These are phyloP conservation scores for Zizania palustris DNA, from an alignment of 202 grass and related monocot species.

Conservation along the genomic window DNA sequence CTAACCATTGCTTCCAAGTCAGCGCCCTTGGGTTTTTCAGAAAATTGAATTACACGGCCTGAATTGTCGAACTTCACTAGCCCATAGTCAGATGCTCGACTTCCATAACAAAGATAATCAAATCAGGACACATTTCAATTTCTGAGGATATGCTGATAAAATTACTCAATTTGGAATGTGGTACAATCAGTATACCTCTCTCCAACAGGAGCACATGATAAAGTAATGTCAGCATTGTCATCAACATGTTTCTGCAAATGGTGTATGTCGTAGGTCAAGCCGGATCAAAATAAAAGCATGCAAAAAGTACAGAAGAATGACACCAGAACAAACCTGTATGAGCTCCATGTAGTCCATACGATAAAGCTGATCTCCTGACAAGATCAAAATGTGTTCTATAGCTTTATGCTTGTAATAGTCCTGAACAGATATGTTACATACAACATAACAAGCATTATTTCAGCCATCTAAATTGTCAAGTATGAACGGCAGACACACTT, in stretches of 20 bases:
- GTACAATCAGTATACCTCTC: slow-evolving; percentile 51
- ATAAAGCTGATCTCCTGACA: slow-evolving; percentile 78
- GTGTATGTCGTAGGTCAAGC: slow-evolving; percentile 5
- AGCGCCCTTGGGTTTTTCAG: slow-evolving; percentile 60
- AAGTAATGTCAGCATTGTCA: slow-evolving; percentile 65
- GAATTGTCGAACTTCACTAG: slow-evolving; percentile 64
- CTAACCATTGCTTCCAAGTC: slow-evolving; percentile 69
- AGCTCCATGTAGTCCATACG: slow-evolving; percentile 88
- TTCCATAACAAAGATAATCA: slow-evolving; percentile 41
- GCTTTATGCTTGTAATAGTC: slow-evolving; percentile 73
- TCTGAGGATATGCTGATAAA: neutral
- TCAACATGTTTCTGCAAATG: slow-evolving; percentile 70
- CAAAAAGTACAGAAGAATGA: neutral
- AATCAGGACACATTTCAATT: slow-evolving; percentile 18
- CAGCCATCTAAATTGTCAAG: neutral
- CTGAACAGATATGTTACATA: slow-evolving; percentile 38
- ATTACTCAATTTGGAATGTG: neutral
- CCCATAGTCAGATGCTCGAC: slow-evolving; percentile 80
- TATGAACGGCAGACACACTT: neutral
- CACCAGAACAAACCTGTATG: slow-evolving; percentile 49
- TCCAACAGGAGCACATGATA: slow-evolving; percentile 64
- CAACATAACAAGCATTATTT: slow-evolving; percentile 2
- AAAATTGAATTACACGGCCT: slow-evolving; percentile 62
- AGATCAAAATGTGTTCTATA: slow-evolving; percentile 71
- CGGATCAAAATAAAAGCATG: slow-evolving; percentile 26